Evolutionary conservation across 192 early-diverging fungal species (phyloP).

Genomic region (Jimgerdemannia flammicorona): DNA sequence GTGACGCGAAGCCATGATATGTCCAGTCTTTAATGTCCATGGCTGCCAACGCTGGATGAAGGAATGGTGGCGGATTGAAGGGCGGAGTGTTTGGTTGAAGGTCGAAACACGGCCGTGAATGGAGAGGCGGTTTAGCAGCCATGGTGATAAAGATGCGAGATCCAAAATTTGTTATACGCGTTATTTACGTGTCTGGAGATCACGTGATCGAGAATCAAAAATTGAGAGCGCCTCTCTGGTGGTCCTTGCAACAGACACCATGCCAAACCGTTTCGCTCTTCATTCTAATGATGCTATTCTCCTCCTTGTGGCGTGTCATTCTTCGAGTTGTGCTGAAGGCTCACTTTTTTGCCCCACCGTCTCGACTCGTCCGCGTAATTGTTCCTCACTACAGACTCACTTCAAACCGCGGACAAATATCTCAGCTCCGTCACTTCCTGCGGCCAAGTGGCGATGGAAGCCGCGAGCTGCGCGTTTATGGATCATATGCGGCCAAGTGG

Average conservation of each 20-base stretch:
- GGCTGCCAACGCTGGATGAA: constrained; percentile 7
- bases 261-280: no score
- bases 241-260: no score
- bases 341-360: neutral
- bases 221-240: neutral
- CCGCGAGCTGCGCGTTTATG: constrained; percentile 12
- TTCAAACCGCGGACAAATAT: neutral
- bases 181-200: neutral
- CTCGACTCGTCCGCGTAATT: neutral
- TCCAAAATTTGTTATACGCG: neutral
- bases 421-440: constrained; percentile 13
- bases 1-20: neutral
- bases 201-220: neutral
- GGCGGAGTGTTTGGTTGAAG: neutral
- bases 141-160: neutral
- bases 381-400: no score
- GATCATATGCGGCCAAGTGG: constrained; percentile 11
- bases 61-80: neutral
- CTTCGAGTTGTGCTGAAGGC: no score
- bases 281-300: no score
- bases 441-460: constrained; percentile 13
- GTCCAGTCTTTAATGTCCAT: constrained; percentile 8
- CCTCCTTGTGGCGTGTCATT: no score
- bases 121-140: neutral
- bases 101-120: constrained; percentile 2